Conservation (phyloP, 768 basidiomycete genomes). For the Kwoniella europaea region DNA sequence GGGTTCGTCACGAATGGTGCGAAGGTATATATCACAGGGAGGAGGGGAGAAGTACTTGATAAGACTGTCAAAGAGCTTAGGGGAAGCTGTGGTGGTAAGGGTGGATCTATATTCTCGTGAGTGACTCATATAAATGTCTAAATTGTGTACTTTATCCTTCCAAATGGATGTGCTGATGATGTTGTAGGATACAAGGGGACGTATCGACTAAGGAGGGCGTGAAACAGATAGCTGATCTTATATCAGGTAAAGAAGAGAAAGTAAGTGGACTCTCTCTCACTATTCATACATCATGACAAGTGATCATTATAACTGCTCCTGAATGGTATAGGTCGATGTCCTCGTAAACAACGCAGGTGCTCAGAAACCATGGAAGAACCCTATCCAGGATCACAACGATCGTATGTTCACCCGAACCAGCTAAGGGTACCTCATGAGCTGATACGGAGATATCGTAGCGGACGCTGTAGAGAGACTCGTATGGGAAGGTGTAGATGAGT, state of each 20-base stretch:
- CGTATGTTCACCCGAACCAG: neutral
- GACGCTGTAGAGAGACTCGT: conserved; percentile 28
- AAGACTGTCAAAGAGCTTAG: conserved; percentile 40
- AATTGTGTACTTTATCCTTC: no score
- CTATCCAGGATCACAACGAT: conserved; percentile 26
- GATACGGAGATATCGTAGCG: conserved; percentile 5
- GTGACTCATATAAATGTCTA: neutral
- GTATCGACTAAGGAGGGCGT: conserved; percentile 38
- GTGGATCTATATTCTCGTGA: conserved; percentile 21
- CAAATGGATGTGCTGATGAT: neutral
- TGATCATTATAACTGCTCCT: no score
- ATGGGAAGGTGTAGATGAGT: conserved; percentile 36
- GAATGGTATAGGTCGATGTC: conserved; percentile 28
- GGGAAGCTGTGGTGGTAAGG: neutral
- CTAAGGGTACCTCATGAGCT: no score
- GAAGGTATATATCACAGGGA: conserved; percentile 51
- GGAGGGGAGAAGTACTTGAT: conserved; percentile 43
- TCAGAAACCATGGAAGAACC: conserved; percentile 31
- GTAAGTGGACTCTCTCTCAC: conserved; percentile 9
- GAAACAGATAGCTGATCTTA: conserved; percentile 20
- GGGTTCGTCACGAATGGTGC: conserved; percentile 42
- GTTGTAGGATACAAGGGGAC: conserved; percentile 39
- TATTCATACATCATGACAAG: no score
- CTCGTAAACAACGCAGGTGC: conserved; percentile 45
- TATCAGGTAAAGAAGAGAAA: conserved; percentile 25